Evolutionary conservation across 345 rosid genomes (phyloP).

Genomic region (Psidium friedrichsthalianum): DNA sequence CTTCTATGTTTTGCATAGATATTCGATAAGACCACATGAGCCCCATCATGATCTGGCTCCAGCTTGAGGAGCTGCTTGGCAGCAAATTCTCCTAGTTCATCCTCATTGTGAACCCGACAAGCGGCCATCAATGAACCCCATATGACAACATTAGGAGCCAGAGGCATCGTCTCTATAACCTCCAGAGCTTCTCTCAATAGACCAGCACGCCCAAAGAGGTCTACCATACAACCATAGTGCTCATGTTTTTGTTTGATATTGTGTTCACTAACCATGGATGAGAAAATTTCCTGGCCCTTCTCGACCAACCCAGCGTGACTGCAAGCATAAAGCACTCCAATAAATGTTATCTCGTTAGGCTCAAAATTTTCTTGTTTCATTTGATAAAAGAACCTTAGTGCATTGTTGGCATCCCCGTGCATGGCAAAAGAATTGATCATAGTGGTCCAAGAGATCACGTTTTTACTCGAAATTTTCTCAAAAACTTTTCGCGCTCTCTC

Average conservation of each 20-base stretch:
- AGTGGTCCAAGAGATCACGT: conserved; percentile 35
- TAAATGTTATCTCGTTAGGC: conserved; percentile 48
- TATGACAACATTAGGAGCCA: conserved; percentile 33
- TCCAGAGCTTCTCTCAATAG: conserved; percentile 39
- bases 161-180: conserved; percentile 34
- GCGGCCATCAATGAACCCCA: conserved; percentile 36
- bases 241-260: conserved; percentile 24
- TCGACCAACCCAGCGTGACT: conserved; percentile 44
- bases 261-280: conserved; percentile 25
- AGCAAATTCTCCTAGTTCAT: conserved; percentile 45
- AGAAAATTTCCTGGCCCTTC: conserved; percentile 30
- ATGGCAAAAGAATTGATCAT: conserved; percentile 49
- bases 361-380: conserved; percentile 24
- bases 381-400: conserved; percentile 26
- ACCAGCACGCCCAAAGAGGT: conserved; percentile 54
- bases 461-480: conserved; percentile 6
- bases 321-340: conserved; percentile 42
- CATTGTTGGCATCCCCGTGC: conserved; percentile 34
- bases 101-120: conserved; percentile 33
- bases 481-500: conserved; percentile 29
- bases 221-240: conserved; percentile 56
- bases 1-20: conserved; percentile 52
- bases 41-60: conserved; percentile 54
- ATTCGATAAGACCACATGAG: conserved; percentile 56
- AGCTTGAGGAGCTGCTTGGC: conserved; percentile 45